Evolutionary conservation across 805 yeast species (phyloP).

Genomic region (Nadsonia fulvescens): DNA sequence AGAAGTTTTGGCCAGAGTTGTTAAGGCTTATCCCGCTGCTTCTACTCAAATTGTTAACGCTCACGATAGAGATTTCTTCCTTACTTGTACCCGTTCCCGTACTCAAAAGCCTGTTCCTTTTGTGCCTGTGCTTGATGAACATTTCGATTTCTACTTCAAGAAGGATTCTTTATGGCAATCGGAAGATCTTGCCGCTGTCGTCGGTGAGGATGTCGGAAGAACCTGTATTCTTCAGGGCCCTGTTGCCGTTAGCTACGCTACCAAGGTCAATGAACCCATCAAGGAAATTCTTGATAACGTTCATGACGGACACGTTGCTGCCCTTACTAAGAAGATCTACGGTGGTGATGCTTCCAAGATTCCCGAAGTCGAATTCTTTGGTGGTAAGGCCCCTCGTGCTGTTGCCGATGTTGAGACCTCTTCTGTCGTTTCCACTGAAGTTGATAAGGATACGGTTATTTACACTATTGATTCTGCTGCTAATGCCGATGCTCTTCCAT

Average conservation of each 20-base stretch:
- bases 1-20: conserved; percentile 37
- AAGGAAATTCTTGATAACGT: conserved; percentile 74
- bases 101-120: conserved; percentile 94
- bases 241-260: conserved; percentile 88
- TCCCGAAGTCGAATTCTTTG: conserved; percentile 82
- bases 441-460: conserved; percentile 6
- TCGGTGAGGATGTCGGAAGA: conserved; percentile 90
- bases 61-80: conserved; percentile 88
- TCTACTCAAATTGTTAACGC: conserved; percentile 73
- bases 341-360: conserved; percentile 49
- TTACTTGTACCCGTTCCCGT: conserved; percentile 67
- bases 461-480: conserved; percentile 23
- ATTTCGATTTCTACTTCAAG: conserved; percentile 91
- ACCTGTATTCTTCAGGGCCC: conserved; percentile 99
- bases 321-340: conserved; percentile 45
- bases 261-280: conserved; percentile 78
- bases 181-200: conserved; percentile 90
- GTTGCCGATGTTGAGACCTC: conserved; percentile 13
- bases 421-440: conserved; percentile 14
- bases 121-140: conserved; percentile 85
- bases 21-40: conserved; percentile 55
- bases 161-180: conserved; percentile 99
- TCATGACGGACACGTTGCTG: conserved; percentile 75
- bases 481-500: conserved; percentile 19
- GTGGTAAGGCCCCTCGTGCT: conserved; percentile 35